Evolutionary conservation across 208 protist species (phyloP).

Genomic region (Angomonas desouzai): DNA sequence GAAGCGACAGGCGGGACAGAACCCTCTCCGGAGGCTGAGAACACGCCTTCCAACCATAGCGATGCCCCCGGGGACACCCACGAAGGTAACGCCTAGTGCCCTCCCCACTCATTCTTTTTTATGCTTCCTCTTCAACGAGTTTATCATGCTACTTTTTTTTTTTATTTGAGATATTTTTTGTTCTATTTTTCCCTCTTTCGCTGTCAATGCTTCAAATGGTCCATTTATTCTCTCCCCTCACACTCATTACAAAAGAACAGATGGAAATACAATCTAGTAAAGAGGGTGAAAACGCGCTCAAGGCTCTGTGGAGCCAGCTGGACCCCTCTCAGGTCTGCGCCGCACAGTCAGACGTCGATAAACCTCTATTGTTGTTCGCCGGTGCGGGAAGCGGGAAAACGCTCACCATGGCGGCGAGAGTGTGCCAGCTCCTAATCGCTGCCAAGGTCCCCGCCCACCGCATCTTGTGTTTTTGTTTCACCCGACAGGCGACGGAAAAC

Average conservation of each 20-base stretch:
- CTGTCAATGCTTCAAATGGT: background rate
- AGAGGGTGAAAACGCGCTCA: background rate
- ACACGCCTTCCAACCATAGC: background rate
- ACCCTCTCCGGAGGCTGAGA: background rate
- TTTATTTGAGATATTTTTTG: conserved; percentile 13
- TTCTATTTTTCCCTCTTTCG: conserved; percentile 12
- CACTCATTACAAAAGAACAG: background rate
- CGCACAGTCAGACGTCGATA: conserved; percentile 31
- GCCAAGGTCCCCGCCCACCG: conserved; percentile 41
- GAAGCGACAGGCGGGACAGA: background rate
- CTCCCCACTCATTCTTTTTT: too few relatives aligned
- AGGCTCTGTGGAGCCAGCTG: conserved; percentile 14
- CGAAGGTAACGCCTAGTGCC: too few relatives aligned
- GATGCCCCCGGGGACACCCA: too few relatives aligned
- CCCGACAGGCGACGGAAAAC: conserved; percentile 72
- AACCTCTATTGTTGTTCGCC: conserved; percentile 61
- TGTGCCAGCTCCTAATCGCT: conserved; percentile 51
- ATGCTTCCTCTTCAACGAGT: background rate
- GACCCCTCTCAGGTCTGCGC: conserved; percentile 57
- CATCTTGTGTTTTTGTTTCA: conserved; percentile 85
- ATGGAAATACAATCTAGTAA: background rate
- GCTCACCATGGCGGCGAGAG: conserved; percentile 78
- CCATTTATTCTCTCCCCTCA: background rate
- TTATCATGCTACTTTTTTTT: conserved; percentile 8
- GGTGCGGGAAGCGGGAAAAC: conserved; percentile 89